Evolutionary conservation across 2,329 filamentous ascomycete species (phyloP), one percentile per base, ranked within the genome.

Genomic region (Karstenula rhodostoma): DNA sequence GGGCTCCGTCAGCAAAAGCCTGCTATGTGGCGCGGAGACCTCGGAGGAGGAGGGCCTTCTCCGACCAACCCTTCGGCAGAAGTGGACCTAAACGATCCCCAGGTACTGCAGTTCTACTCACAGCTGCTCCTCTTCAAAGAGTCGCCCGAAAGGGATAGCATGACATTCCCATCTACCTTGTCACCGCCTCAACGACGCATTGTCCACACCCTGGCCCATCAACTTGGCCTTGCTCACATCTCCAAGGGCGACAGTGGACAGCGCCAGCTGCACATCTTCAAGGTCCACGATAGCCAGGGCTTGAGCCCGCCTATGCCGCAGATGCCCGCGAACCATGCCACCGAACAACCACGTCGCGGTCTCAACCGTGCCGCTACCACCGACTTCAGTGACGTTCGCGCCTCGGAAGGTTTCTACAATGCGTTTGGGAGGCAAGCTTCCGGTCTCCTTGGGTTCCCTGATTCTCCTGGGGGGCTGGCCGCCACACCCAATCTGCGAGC

Each of bases 351-450:
- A 69, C 90, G 94, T 67, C 91, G 94, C 62, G 91, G 90, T 4
- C 83, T 99, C 37, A 97, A 93, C 81, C 90, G 95, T 64, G 94
- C 95, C 17, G 95, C 95, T n/a, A 98, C 95, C 2, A 97, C 96
- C 67, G 95, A 98, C 78, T 98, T 98, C 78, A 93, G 92, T 66
- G 90, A 93, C 64, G 88, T 91, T 54, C 86, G 91, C 56, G 90
- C 90, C 63, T 89, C 90, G 23, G 89, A 89, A 22, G 88, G 86
- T 66, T 90, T 90, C 66, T 94, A 93, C 66, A 89, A 89, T 62
- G 87, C 90, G 2, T 86, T 97, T 60, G 89, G 91, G 23, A 89
- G 94, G 65, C 92, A 94, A 67, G 89, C 90, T 29, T 92, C 91
- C 13, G 86, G 85, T 32, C 93, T 94, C n/a, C 83, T 98, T 40